phyloP scores from a whole-genome alignment of 768 basidiomycete species.

The Leccinum imitatum region DNA sequence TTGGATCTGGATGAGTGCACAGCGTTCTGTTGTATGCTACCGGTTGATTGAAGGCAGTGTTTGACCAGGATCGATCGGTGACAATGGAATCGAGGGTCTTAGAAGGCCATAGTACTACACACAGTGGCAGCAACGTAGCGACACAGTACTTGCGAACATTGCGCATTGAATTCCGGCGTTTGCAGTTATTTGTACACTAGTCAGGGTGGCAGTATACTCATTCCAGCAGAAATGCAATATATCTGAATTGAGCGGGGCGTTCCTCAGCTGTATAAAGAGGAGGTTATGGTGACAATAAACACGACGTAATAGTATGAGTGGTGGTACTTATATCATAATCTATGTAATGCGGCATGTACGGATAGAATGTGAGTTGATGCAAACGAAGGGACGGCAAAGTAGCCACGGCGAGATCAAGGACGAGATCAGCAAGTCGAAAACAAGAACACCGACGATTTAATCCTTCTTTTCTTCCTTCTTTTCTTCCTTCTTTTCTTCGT shows the following conservation, averaged over 20 bases:
- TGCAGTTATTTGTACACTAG: too few relatives aligned
- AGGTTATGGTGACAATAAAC: constrained; percentile 15
- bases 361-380: constrained; percentile 9
- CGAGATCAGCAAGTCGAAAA: not conserved
- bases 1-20: not conserved
- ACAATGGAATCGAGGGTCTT: too few relatives aligned
- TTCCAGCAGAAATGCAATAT: not conserved
- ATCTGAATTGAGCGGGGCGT: constrained; percentile 28
- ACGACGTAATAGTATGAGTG: constrained; percentile 24
- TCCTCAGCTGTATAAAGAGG: constrained; percentile 17
- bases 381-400: constrained; percentile 28
- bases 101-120: too few relatives aligned
- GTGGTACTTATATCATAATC: constrained; percentile 31
- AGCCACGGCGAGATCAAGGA: constrained; percentile 15
- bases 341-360: constrained; percentile 27
- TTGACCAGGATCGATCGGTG: too few relatives aligned
- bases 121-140: too few relatives aligned
- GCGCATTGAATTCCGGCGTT: too few relatives aligned
- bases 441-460: constrained; percentile 36
- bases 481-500: constrained; percentile 71
- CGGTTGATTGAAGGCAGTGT: too few relatives aligned
- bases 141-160: too few relatives aligned
- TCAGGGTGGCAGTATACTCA: too few relatives aligned
- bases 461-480: constrained; percentile 94
- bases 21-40: not conserved